Evolutionary conservation across 164 flowering plant species (phyloP).

Genomic region (Tinospora cordifolia): DNA sequence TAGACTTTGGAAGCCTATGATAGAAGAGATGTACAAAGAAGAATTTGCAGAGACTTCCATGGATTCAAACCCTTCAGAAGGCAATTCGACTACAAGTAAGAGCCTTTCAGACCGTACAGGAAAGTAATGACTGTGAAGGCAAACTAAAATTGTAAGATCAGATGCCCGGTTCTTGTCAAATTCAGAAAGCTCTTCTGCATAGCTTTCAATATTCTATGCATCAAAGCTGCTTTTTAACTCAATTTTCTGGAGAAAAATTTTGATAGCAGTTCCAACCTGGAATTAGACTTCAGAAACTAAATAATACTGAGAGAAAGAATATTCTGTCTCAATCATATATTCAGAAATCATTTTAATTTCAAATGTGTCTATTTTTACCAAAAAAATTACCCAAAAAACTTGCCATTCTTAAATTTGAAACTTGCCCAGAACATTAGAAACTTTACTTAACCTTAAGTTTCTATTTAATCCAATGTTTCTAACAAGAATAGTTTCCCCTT

Average conservation of each 20-base stretch:
- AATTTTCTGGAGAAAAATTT: neutral
- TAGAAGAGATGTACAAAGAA: constrained; percentile 91
- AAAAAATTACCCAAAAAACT: too few species aligned
- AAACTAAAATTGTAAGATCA: neutral
- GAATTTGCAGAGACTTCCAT: constrained; percentile 61
- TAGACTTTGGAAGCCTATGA: constrained; percentile 98
- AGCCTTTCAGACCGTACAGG: constrained; percentile 25
- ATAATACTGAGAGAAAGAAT: too few species aligned
- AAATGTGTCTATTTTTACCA: too few species aligned
- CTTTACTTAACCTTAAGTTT: too few species aligned
- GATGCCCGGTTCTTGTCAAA: neutral
- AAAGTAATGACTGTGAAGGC: constrained; percentile 5
- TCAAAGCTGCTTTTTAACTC: neutral
- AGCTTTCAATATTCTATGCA: neutral
- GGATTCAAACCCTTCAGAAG: constrained; percentile 37
- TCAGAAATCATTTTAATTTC: too few species aligned
- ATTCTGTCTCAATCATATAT: too few species aligned
- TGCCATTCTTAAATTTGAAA: too few species aligned
- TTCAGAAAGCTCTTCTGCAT: neutral
- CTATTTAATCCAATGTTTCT: too few species aligned
- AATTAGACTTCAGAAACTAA: too few species aligned
- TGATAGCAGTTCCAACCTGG: too few species aligned
- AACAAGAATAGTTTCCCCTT: too few species aligned
- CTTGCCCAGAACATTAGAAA: too few species aligned
- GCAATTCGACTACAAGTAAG: constrained; percentile 22